Conservation (phyloP, 306 rosid species). For the Calophaca sinica region DNA sequence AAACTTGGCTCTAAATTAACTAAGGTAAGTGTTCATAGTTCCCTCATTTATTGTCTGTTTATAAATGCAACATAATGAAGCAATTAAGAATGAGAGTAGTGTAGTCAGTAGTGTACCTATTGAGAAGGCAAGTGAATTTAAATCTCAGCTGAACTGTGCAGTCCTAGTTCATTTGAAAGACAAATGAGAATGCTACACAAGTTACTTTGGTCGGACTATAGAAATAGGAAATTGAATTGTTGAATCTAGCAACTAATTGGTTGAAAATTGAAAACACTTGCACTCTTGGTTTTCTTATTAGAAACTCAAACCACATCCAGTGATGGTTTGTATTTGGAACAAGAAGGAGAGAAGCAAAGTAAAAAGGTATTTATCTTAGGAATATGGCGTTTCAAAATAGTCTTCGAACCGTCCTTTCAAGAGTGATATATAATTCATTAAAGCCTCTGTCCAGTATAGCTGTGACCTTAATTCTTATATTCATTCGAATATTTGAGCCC, state of each 20-base stretch:
- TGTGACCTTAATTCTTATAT: constrained; percentile 22
- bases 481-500: neutral
- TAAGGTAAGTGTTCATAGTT: constrained; percentile 57
- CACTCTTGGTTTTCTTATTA: neutral
- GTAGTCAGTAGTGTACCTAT: constrained; percentile 35
- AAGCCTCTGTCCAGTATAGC: neutral
- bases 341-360: constrained; percentile 9
- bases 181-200: constrained; percentile 18
- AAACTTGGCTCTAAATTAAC: constrained; percentile 53
- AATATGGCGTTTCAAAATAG: neutral
- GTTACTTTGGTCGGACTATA: neutral
- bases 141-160: neutral
- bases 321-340: constrained; percentile 18
- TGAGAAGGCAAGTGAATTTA: constrained; percentile 31
- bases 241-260: constrained; percentile 21
- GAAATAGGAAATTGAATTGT: constrained; percentile 30
- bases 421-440: constrained; percentile 2
- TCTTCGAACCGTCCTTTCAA: neutral
- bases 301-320: constrained; percentile 5
- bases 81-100: constrained; percentile 13
- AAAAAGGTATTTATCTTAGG: constrained; percentile 11
- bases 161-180: constrained; percentile 19
- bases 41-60: constrained; percentile 34
- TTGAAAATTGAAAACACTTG: constrained; percentile 32
- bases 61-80: constrained; percentile 18